These are phyloP conservation scores for Cyclotella choctawhatcheeana DNA, from an alignment of 108 stramenopile genomes.

Conservation along the genomic window DNA sequence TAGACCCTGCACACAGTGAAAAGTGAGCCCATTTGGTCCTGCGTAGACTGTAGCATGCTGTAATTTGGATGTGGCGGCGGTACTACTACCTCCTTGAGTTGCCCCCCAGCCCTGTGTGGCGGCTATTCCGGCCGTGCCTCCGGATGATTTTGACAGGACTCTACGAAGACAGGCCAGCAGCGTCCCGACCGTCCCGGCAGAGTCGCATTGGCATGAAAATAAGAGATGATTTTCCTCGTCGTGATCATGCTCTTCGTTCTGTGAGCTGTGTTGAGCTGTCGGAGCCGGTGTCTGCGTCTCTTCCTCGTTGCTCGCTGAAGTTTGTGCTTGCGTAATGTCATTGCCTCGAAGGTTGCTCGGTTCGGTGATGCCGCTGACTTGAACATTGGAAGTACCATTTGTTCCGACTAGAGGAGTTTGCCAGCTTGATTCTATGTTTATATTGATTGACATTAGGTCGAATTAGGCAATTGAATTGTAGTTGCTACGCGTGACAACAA, in stretches of 20 bases:
- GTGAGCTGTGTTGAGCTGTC: neutral
- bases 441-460: neutral
- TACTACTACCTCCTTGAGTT: no score
- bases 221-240: constrained; percentile 43
- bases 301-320: neutral
- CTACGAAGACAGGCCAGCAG: constrained; percentile 64
- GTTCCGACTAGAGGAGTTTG: no score
- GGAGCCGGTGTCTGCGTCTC: neutral
- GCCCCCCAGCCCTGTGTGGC: neutral
- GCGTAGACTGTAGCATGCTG: constrained; percentile 72
- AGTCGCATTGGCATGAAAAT: constrained; percentile 64
- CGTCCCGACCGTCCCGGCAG: constrained; percentile 55
- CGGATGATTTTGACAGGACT: constrained; percentile 31
- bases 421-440: neutral
- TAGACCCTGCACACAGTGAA: constrained; percentile 65
- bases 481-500: neutral
- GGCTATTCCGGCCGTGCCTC: constrained; percentile 4
- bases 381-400: no score
- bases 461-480: neutral
- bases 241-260: neutral
- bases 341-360: neutral
- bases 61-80: constrained; percentile 36
- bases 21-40: constrained; percentile 54
- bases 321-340: neutral
- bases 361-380: neutral